Evolutionary conservation across 306 rosid species (phyloP), one percentile per base, ranked within the genome.

Genomic region (Rosa rugosa): DNA sequence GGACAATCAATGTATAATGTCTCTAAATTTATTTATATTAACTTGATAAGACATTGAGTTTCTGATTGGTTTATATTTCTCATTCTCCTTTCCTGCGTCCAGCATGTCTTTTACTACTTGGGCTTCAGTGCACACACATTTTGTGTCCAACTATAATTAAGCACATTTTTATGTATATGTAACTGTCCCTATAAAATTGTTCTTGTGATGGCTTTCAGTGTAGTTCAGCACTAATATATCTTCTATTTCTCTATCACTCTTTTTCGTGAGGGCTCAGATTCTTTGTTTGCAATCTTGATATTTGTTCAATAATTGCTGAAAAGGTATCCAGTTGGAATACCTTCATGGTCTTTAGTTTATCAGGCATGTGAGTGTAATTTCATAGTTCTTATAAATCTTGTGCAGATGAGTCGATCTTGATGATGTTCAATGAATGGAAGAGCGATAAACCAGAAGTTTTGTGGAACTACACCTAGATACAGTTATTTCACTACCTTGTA

Each of bases 341-440:
- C 67, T 11, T 49, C 13, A 8, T 40, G 11, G 1, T 36, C 56
- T 13, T 44, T 49, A 22, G 8, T 63, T 65, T n/a, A 13, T 16
- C 49, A 31, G 22, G 69, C 63, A 56, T 76, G 59, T 53, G 69
- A 63, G 34, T 65, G 34, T 66, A 53, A 67, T 79, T 70, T 27
- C 46, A 38, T 57, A 23, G 64, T 62, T 75, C 16, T 67, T 27
- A 73, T 45, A 59, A 18, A 56, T 27, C 46, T 78, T 75, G 16
- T 83, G 87, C 87, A 92, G 91, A 75, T 70, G 85, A 77, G 75
- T 74, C 88, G 85, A 87, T 82, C 82, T 46, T 88, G 87, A 87
- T 76, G 81, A 63, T 62, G 83, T 80, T 62, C 71, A 68, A 74
- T 84, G 60, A 71, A 79, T 51, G 74, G 53, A 69, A 76, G 63